Evolutionary conservation across 2,329 filamentous ascomycete species (phyloP).

Genomic region (Alternaria conjuncta): DNA sequence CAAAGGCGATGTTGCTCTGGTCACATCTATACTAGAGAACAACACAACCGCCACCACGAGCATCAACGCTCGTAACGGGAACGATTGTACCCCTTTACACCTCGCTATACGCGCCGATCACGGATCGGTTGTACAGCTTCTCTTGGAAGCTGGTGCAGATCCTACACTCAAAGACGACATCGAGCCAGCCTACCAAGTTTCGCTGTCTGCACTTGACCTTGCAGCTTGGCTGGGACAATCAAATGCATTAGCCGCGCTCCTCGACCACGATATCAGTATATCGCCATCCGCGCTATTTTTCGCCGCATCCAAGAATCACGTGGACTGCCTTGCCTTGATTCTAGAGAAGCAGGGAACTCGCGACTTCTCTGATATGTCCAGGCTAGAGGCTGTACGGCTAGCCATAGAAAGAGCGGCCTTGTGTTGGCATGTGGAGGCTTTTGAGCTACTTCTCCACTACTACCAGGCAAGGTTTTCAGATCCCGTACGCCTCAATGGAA

Average conservation of each 20-base stretch:
- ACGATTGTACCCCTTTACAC: background rate
- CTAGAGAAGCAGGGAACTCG: background rate
- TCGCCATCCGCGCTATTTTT: background rate
- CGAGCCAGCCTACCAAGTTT: background rate
- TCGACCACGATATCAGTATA: background rate
- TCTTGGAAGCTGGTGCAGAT: background rate
- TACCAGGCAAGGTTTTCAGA: background rate
- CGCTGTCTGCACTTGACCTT: background rate
- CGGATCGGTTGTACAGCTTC: background rate
- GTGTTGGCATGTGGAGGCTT: slow-evolving; percentile 3
- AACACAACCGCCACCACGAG: background rate
- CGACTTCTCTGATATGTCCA: background rate
- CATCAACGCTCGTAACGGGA: background rate
- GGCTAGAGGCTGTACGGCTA: background rate
- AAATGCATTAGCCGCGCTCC: background rate
- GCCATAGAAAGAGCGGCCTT: slow-evolving; percentile 2
- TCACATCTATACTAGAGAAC: background rate
- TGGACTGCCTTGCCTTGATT: background rate
- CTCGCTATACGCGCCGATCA: background rate
- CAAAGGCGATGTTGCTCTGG: background rate
- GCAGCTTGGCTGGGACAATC: background rate
- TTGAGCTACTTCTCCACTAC: background rate
- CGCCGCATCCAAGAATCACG: background rate
- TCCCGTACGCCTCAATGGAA: background rate
- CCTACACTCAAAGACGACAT: background rate